Evolutionary conservation across 257 asterid genomes (phyloP).

Genomic region (Plantago major): DNA sequence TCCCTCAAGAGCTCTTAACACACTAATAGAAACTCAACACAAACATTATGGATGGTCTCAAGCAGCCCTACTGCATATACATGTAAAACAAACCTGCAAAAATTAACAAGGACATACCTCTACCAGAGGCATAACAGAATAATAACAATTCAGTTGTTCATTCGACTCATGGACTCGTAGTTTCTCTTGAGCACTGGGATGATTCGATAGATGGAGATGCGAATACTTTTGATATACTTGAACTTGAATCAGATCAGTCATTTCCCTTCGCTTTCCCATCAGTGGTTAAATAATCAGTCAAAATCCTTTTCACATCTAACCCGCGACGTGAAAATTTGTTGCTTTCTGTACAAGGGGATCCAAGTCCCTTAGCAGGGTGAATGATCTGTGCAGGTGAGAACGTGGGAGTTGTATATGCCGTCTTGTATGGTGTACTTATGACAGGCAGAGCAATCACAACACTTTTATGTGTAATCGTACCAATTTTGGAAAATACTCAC

Average conservation of each 20-base stretch:
- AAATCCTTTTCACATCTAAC: slow-evolving; percentile 54
- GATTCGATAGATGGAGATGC: slow-evolving; percentile 41
- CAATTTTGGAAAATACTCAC: slow-evolving; percentile 53
- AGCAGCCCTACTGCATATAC: slow-evolving; percentile 22
- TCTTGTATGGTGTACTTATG: slow-evolving; percentile 33
- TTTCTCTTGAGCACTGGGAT: slow-evolving; percentile 30
- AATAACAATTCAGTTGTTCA: slow-evolving; percentile 6
- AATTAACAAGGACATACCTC: background rate
- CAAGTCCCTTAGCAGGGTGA: slow-evolving; percentile 40
- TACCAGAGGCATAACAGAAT: too few species aligned
- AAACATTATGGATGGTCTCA: too few species aligned
- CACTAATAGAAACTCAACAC: too few species aligned
- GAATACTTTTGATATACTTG: slow-evolving; percentile 35
- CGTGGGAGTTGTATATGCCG: slow-evolving; percentile 47
- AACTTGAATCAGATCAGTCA: slow-evolving; percentile 36
- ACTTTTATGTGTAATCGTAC: slow-evolving; percentile 36
- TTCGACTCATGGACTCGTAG: slow-evolving; percentile 29
- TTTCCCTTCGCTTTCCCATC: slow-evolving; percentile 44
- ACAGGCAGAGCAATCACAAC: slow-evolving; percentile 28
- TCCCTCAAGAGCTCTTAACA: too few species aligned
- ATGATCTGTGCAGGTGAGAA: slow-evolving; percentile 43
- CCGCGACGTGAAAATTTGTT: slow-evolving; percentile 36
- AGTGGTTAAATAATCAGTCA: slow-evolving; percentile 61
- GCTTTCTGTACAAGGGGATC: slow-evolving; percentile 25
- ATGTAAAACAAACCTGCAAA: slow-evolving; percentile 1